Percentiles rank a stretch among this genome's conserved stretches.
phyloP scores from a whole-genome alignment of 805 yeast genomes.

The Yarrowia keelungensis region DNA sequence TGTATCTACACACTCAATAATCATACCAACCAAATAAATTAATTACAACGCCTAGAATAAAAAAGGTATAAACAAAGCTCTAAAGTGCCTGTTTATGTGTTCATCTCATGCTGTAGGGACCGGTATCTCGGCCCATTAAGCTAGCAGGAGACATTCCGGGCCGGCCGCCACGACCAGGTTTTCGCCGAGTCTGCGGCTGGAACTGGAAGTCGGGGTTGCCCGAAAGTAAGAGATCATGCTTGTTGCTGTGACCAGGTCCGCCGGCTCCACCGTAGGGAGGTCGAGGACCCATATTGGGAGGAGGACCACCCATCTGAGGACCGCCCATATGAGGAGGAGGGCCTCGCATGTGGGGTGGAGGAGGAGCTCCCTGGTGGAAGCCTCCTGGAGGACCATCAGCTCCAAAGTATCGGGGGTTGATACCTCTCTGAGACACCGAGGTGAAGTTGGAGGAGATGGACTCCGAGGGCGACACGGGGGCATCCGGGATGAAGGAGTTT shows the following conservation, averaged over 20 bases:
- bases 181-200: constrained; percentile 20
- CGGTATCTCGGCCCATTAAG: constrained; percentile 40
- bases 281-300: constrained; percentile 33
- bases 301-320: constrained; percentile 21
- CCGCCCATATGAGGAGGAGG: constrained; percentile 39
- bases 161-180: constrained; percentile 15
- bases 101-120: constrained; percentile 41
- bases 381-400: constrained; percentile 34
- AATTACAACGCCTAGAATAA: constrained; percentile 36
- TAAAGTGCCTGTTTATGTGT: constrained; percentile 8
- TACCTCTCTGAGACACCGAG: constrained; percentile 42
- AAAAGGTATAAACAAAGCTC: constrained; percentile 13
- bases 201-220: constrained; percentile 31
- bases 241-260: constrained; percentile 7
- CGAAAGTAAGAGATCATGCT: constrained; percentile 29
- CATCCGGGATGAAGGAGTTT: constrained; percentile 38
- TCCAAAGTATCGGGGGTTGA: constrained; percentile 40
- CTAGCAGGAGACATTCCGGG: constrained; percentile 40
- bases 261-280: constrained; percentile 32
- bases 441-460: constrained; percentile 43
- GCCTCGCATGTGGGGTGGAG: constrained; percentile 40
- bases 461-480: constrained; percentile 41
- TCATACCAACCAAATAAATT: constrained; percentile 35
- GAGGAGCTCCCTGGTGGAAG: constrained; percentile 36
- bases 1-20: not conserved